These are phyloP conservation scores for Saxophila tyrrhenica DNA, from an alignment of 495 filamentous ascomycete genomes.

Conservation along the genomic window DNA sequence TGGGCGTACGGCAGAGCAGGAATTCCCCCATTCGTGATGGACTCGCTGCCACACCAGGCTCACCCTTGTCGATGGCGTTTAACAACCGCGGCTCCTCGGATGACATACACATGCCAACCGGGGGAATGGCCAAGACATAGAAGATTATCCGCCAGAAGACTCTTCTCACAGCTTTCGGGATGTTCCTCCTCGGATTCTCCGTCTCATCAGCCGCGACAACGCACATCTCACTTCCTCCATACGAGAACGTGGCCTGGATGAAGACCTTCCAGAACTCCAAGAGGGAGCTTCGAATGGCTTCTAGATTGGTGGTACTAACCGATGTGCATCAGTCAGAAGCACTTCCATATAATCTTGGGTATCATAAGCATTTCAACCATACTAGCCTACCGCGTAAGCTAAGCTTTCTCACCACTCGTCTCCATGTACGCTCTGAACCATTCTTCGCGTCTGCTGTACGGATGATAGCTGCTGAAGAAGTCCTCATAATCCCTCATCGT, in stretches of 20 bases:
- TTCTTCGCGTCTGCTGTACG: not conserved
- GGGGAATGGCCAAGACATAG: constrained; percentile 47
- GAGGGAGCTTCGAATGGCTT: too few relatives aligned
- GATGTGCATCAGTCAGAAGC: constrained; percentile 38
- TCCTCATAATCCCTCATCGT: constrained; percentile 2
- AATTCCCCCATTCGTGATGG: constrained; percentile 51
- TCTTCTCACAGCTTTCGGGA: constrained; percentile 64
- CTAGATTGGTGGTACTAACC: too few relatives aligned
- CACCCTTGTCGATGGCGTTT: constrained; percentile 32
- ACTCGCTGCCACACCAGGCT: constrained; percentile 48
- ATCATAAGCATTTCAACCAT: too few relatives aligned
- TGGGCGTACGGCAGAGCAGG: constrained; percentile 39
- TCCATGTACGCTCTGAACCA: constrained; percentile 1
- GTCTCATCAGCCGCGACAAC: constrained; percentile 70
- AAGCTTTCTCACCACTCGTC: not conserved
- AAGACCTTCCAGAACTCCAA: constrained; percentile 24
- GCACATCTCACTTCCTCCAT: constrained; percentile 51
- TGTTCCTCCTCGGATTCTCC: constrained; percentile 59
- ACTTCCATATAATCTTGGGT: too few relatives aligned
- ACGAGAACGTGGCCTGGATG: constrained; percentile 32
- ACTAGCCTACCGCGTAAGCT: not conserved
- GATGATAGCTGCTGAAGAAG: constrained; percentile 4
- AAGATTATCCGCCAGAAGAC: constrained; percentile 87
- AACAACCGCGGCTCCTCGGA: constrained; percentile 44
- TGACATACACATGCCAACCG: constrained; percentile 44